Conservation (phyloP, 495 filamentous ascomycete genomes). For the Lophiostoma macrostomum region DNA sequence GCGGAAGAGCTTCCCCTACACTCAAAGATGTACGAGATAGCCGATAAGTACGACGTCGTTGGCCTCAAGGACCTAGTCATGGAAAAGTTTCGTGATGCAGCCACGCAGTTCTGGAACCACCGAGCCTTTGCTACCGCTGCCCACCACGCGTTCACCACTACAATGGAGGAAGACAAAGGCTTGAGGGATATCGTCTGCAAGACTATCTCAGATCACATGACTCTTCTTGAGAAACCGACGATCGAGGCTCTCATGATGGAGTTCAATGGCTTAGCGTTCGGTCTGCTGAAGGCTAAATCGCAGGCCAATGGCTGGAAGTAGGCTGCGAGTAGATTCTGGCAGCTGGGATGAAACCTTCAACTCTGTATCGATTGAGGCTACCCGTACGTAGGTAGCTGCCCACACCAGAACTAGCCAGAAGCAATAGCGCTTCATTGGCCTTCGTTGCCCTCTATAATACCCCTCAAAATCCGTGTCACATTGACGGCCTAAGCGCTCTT, state of each 20-base stretch:
- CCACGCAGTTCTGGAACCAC: constrained; percentile 6
- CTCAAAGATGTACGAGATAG: constrained; percentile 21
- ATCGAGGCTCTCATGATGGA: constrained; percentile 19
- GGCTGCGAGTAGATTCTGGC: no score
- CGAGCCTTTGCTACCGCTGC: constrained; percentile 6
- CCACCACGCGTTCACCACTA: constrained; percentile 3
- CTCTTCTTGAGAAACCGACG: constrained; percentile 13
- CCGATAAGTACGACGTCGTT: constrained; percentile 18
- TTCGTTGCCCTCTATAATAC: no score
- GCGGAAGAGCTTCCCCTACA: constrained; percentile 3
- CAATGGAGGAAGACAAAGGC: constrained; percentile 10
- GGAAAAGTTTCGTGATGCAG: constrained; percentile 12
- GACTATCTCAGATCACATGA: constrained; percentile 8
- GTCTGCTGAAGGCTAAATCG: not conserved
- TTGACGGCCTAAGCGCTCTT: no score
- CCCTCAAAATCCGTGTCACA: no score
- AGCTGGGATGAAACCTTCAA: no score
- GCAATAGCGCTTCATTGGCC: no score
- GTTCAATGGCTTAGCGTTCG: constrained; percentile 3
- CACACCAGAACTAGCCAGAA: no score
- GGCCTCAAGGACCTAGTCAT: constrained; percentile 12
- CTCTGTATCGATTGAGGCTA: no score
- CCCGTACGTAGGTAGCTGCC: no score
- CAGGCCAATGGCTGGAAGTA: no score
- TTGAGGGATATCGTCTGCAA: constrained; percentile 15